phyloP scores from a whole-genome alignment of 345 rosid species.

The Brassica rapa region DNA sequence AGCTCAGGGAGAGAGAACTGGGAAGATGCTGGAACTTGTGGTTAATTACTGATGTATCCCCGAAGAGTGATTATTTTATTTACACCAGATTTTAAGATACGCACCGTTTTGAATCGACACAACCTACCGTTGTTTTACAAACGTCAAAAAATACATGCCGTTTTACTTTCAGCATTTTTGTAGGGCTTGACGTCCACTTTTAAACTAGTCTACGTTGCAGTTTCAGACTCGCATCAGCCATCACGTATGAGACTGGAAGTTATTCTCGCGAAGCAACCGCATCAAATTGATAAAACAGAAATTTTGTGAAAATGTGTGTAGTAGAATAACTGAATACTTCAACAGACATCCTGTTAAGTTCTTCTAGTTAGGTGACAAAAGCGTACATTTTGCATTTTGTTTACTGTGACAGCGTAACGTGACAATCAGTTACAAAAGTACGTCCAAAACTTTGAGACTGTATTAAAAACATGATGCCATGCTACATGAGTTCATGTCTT shows the following conservation, averaged over 20 bases:
- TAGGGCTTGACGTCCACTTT: neutral
- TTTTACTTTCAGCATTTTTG: neutral
- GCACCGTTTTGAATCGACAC: slow-evolving; percentile 6
- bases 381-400: neutral
- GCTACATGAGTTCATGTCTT: neutral
- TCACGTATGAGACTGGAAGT: neutral
- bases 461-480: neutral
- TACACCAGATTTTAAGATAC: neutral
- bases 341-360: neutral
- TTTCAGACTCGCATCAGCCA: neutral
- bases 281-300: neutral
- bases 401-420: neutral
- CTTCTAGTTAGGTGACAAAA: neutral
- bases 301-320: neutral
- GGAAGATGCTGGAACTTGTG: slow-evolving; percentile 6
- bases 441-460: neutral
- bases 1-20: slow-evolving; percentile 23
- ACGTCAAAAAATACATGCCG: neutral
- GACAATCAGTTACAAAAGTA: neutral
- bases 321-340: neutral
- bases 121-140: neutral
- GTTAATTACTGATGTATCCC: neutral
- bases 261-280: neutral
- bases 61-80: neutral
- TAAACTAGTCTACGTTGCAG: neutral